Evolutionary conservation across 75 land plant species (phyloP), one percentile per base, ranked within the genome.

Genomic region (Larix kaempferi): DNA sequence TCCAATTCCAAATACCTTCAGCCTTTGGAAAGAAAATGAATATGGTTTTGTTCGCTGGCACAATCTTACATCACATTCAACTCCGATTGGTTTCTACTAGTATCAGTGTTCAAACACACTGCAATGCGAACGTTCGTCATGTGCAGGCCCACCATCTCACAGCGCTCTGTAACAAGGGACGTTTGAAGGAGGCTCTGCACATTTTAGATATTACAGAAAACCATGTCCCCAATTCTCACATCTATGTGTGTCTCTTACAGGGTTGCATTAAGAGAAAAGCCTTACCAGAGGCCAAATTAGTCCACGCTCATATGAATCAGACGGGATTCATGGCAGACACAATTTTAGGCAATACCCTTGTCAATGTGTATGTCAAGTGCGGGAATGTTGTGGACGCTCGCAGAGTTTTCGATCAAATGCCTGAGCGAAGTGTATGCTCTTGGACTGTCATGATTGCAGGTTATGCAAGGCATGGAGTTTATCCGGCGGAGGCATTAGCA

Each of bases 361-460:
- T 74, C 2, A 56, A 74, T 56, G 14, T 35, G 21, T 74, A 74
- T 59, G 29, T 57, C 63, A 74, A 74, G 22, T 8, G 27, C 25
- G 33, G 75, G 39, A 74, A 56, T 16, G 1, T 74, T 19, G 62
- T 16, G 15, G 26, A 65, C 17, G 69, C 69, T 29, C 35, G 39
- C 41, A 16, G 35, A 33, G 39, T 65, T 33, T 65, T 65, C 17
- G 54, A 49, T 26, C 49, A 74, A 44, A 74, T 74, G 7, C 61
- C 75, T 16, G 10, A 74, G 49, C 75, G 33, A 49, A 26, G 16
- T 33, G 69, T 65, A 21, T 37, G 69, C 39, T 65, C 78, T 1
- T 77, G 78, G 78, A 77, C 33, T 39, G 19, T 77, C 22, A 57
- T 77, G 27, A 77, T 77, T 65, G 65, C 61, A 14, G 78, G 73